phyloP scores from a whole-genome alignment of 805 yeast genomes.

The Teunomyces cretensis region DNA sequence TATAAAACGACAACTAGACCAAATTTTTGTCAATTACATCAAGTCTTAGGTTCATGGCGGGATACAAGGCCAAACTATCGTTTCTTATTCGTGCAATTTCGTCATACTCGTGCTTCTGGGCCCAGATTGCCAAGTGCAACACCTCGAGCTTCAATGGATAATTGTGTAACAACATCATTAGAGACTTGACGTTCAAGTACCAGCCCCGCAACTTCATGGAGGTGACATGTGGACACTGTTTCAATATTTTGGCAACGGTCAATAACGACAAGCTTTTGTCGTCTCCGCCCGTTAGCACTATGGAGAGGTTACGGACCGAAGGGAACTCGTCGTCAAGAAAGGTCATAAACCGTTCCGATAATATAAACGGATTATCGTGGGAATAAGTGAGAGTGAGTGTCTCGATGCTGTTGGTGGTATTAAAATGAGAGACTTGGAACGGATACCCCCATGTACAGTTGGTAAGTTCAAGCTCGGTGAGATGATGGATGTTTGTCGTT shows the following conservation, averaged over 20 bases:
- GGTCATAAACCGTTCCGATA: conserved; percentile 37
- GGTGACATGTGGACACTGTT: conserved; percentile 16
- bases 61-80: conserved; percentile 2
- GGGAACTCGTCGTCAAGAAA: conserved; percentile 15
- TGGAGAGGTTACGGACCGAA: conserved; percentile 5
- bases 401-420: conserved; percentile 21
- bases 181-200: conserved; percentile 14
- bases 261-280: conserved; percentile 1
- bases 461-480: conserved; percentile 28
- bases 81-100: not conserved
- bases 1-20: no score
- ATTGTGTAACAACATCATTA: not conserved
- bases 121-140: not conserved
- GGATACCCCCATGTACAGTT: conserved; percentile 63
- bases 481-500: conserved; percentile 12
- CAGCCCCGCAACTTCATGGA: conserved; percentile 22
- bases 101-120: not conserved
- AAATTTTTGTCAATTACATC: not conserved
- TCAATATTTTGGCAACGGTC: not conserved
- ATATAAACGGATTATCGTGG: conserved; percentile 30
- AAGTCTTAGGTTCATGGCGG: conserved; percentile 6
- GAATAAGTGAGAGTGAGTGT: conserved; percentile 25
- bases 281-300: conserved; percentile 1
- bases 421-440: conserved; percentile 41
- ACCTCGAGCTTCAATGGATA: not conserved